A percentile compares a stretch with the other conserved stretches of the same genome.
Evolutionary conservation across 306 rosid genomes (phyloP).

Genomic region (Begonia fuchsioides): DNA sequence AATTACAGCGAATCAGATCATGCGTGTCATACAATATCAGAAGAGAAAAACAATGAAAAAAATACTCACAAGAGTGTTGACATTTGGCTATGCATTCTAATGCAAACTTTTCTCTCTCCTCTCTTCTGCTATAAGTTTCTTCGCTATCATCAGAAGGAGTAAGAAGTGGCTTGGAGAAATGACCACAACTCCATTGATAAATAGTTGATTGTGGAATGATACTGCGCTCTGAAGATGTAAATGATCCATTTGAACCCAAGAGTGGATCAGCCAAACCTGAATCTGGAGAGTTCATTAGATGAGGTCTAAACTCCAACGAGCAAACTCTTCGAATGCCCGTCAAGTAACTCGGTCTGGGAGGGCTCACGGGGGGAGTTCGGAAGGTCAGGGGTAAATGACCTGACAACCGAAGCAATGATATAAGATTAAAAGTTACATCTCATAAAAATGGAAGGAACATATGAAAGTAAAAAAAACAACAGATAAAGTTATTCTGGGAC

Average conservation of each 20-base stretch:
- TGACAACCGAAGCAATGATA: too few relatives aligned
- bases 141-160: slow-evolving; percentile 58
- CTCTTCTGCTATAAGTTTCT: too few relatives aligned
- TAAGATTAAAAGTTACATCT: too few relatives aligned
- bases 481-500: too few relatives aligned
- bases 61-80: slow-evolving; percentile 74
- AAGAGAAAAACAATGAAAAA: not conserved
- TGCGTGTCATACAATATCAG: not conserved
- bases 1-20: slow-evolving; percentile 6
- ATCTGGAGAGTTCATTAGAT: too few relatives aligned
- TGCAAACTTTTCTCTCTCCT: slow-evolving; percentile 75
- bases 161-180: slow-evolving; percentile 88
- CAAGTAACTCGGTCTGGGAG: too few relatives aligned
- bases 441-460: too few relatives aligned
- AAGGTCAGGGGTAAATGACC: not conserved
- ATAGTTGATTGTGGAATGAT: slow-evolving; percentile 83
- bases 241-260: too few relatives aligned
- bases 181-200: slow-evolving; percentile 94
- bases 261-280: too few relatives aligned
- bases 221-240: slow-evolving; percentile 18
- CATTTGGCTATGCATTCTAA: slow-evolving; percentile 86
- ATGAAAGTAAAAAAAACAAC: too few relatives aligned
- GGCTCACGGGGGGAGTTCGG: not conserved
- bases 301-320: too few relatives aligned
- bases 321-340: too few relatives aligned